These are phyloP conservation scores for Neofusicoccum sp. DNA, from an alignment of 2,329 filamentous ascomycete genomes.

Conservation along the genomic window DNA sequence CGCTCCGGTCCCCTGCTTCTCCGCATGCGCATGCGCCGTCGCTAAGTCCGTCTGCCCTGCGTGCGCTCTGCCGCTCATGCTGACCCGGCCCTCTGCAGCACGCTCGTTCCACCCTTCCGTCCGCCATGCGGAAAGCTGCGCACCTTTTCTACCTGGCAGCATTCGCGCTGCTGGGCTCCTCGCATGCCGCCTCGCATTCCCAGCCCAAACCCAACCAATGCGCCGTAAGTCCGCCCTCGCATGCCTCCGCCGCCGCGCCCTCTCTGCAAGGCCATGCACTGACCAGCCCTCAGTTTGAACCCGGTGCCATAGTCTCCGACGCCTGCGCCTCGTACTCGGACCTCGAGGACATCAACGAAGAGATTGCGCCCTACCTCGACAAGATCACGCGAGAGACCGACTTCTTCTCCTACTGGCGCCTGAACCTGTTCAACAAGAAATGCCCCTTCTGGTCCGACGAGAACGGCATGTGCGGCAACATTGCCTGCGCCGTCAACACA, in stretches of 20 bases:
- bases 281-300: conserved; percentile 68
- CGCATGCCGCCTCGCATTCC: conserved; percentile 45
- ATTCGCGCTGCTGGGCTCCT: conserved; percentile 59
- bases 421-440: conserved; percentile 91
- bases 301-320: conserved; percentile 86
- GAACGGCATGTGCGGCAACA: conserved; percentile 93
- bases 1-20: conserved; percentile 24
- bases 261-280: conserved; percentile 7
- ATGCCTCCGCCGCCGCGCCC: conserved; percentile 26
- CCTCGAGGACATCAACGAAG: conserved; percentile 80
- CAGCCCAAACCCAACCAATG: conserved; percentile 53
- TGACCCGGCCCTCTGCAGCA: conserved; percentile 15
- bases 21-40: conserved; percentile 26
- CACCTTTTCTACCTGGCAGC: conserved; percentile 64
- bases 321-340: conserved; percentile 92
- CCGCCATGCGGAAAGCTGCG: conserved; percentile 55
- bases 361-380: conserved; percentile 74
- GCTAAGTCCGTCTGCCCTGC: conserved; percentile 11
- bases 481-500: conserved; percentile 93
- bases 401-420: conserved; percentile 96
- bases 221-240: conserved; percentile 52
- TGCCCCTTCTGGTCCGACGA: conserved; percentile 97
- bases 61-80: conserved; percentile 27
- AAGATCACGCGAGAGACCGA: conserved; percentile 86
- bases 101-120: conserved; percentile 17